Conservation (phyloP, 495 filamentous ascomycete species). For the Aspergillus hancockii region DNA sequence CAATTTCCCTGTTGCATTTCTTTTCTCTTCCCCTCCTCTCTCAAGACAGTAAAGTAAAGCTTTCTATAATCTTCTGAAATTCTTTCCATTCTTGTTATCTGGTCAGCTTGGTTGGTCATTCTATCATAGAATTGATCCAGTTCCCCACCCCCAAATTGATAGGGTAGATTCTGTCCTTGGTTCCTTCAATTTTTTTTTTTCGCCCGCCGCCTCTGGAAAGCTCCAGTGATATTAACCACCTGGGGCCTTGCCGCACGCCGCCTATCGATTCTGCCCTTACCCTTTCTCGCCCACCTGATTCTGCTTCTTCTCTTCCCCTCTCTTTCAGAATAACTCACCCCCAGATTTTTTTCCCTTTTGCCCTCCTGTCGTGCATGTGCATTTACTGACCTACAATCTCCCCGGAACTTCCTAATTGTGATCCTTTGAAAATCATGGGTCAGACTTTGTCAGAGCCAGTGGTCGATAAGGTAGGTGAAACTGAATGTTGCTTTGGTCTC, state of each 20-base stretch:
- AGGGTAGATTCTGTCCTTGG: neutral
- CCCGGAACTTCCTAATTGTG: neutral
- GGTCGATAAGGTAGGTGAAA: conserved; percentile 86
- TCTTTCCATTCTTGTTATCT: neutral
- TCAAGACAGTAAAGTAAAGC: neutral
- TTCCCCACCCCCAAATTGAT: neutral
- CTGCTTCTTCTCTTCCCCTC: conserved; percentile 17
- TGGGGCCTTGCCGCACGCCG: conserved; percentile 28
- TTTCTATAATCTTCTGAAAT: neutral
- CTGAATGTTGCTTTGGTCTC: conserved; percentile 23
- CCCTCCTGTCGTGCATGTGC: conserved; percentile 16
- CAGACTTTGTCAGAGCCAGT: conserved; percentile 99
- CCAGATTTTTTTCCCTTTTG: conserved; percentile 9
- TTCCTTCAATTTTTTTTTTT: neutral
- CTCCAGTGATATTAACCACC: conserved; percentile 1
- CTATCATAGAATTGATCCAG: too few species aligned
- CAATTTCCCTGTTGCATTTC: neutral
- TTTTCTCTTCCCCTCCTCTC: neutral
- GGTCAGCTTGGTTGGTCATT: neutral
- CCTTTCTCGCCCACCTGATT: conserved; percentile 23
- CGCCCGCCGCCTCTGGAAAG: neutral
- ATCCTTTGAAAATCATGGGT: conserved; percentile 67
- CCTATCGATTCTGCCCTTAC: conserved; percentile 27
- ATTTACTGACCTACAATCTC: conserved; percentile 5
- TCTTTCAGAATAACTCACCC: conserved; percentile 13